Evolutionary conservation across 257 asterid genomes (phyloP).

Genomic region (Penstemon newberryi): DNA sequence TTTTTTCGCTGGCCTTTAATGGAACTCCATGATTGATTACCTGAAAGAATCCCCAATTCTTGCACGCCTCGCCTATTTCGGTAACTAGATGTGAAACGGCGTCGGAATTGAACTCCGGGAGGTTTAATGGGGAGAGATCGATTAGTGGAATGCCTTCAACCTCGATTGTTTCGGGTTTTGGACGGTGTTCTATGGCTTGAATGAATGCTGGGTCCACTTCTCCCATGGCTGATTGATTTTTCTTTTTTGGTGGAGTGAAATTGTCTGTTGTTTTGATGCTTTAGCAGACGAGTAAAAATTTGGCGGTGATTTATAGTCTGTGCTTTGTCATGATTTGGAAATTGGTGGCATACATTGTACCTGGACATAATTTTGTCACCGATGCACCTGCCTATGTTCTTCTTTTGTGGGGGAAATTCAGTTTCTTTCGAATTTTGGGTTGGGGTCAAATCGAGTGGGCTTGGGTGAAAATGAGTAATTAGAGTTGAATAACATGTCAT

Average conservation of each 20-base stretch:
- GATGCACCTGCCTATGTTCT: not conserved
- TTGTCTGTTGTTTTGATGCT: constrained; percentile 5
- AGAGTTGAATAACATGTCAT: too few species aligned
- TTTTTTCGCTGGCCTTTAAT: constrained; percentile 10
- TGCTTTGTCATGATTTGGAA: not conserved
- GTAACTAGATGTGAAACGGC: constrained; percentile 25
- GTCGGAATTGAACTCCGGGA: constrained; percentile 13
- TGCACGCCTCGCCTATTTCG: constrained; percentile 47
- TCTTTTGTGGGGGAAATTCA: not conserved
- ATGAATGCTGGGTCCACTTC: constrained; percentile 54
- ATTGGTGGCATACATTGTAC: constrained; percentile 33
- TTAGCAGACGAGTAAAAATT: not conserved
- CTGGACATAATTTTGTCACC: constrained; percentile 28
- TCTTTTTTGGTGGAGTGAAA: not conserved
- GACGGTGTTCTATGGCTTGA: constrained; percentile 52
- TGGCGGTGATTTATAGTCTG: not conserved
- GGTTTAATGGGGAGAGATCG: constrained; percentile 42
- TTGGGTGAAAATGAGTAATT: too few species aligned
- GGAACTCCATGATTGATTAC: constrained; percentile 60
- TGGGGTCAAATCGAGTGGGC: too few species aligned
- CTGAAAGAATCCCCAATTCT: constrained; percentile 63
- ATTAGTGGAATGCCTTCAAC: constrained; percentile 45
- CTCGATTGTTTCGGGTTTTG: constrained; percentile 38
- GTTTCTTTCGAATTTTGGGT: too few species aligned
- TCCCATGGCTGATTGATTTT: constrained; percentile 45